Evolutionary conservation across 129 eudicot species (phyloP), one percentile per base, ranked within the genome.

Genomic region (Chrysanthemum seticuspe): DNA sequence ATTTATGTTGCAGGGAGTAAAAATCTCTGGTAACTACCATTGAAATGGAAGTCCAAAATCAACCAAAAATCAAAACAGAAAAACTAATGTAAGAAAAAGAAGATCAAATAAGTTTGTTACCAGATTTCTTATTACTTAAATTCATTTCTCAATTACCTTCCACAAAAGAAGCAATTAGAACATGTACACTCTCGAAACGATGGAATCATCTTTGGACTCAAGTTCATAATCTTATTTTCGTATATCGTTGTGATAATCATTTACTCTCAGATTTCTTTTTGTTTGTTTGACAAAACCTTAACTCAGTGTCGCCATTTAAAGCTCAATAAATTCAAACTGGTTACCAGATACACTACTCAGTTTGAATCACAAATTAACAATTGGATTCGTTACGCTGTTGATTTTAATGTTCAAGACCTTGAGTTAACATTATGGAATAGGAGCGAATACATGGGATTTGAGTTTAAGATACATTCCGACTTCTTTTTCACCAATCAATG

Each of bases 221-320:
- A 0, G 69, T 68, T 3, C 53, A 34, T 59, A 27, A 56, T 16
- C 80, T 68, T 19, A 14, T 47, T 36, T 68, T 58, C 51, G 10
- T 3, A 19, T 16, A 5, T 15, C 15, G 54, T 18, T 27, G 5
- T 2, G n/a, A 8, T 59, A 0, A 21, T 18, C 34, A 16, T 15
- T 13, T 6, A 15, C 54, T 0, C n/a, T 4, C 36, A 0, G 23
- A 56, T 12, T 77, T 70, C 64, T 13, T 7, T 21, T 62, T 65
- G 1, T 70, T 21, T 31, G 57, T 23, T 77, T 4, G 74, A 77
- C 65, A 13, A 70, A 51, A 77, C 71, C 72, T 71, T 77, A 77
- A 23, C 72, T 52, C 80, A 76, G 2, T 59, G 80, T 58, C 66
- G n/a, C 29, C 65, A 40, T 13, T 53, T 40, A 16, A 62, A 77